Percentiles rank a stretch among this genome's conserved stretches.
Conservation (phyloP, 305 asterid species). For the Fraxinus dipetala region DNA sequence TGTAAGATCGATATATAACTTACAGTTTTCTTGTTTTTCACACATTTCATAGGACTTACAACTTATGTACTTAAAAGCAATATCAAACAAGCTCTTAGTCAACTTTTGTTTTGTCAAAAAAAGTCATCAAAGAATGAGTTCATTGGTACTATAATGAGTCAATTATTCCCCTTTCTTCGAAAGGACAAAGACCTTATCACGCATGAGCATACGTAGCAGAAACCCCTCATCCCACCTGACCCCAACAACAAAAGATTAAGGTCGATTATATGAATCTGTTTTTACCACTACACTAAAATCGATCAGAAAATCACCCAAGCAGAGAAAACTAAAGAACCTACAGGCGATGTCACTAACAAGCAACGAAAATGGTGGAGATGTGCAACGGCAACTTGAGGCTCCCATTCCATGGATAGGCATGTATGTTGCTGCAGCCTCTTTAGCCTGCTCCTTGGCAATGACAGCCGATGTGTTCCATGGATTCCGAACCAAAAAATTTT, state of each 20-base stretch:
- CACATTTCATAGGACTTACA: background rate
- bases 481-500: constrained; percentile 35
- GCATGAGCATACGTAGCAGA: background rate
- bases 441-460: constrained; percentile 46
- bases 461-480: constrained; percentile 44
- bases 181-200: background rate
- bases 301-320: background rate
- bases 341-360: background rate
- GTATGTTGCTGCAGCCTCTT: constrained; percentile 51
- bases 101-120: background rate
- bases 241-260: background rate
- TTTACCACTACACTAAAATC: background rate
- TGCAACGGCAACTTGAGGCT: constrained; percentile 37
- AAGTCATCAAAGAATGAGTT: background rate
- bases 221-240: background rate
- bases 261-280: background rate
- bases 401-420: constrained; percentile 57
- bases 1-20: background rate
- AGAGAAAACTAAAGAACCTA: background rate
- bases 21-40: no score
- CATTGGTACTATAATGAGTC: background rate
- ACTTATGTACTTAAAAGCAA: no score
- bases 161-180: background rate
- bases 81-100: no score
- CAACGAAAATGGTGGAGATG: background rate